Base-by-base conservation (phyloP, 2,329 filamentous ascomycete genomes). In the Leptosphaerulina australis region DNA sequence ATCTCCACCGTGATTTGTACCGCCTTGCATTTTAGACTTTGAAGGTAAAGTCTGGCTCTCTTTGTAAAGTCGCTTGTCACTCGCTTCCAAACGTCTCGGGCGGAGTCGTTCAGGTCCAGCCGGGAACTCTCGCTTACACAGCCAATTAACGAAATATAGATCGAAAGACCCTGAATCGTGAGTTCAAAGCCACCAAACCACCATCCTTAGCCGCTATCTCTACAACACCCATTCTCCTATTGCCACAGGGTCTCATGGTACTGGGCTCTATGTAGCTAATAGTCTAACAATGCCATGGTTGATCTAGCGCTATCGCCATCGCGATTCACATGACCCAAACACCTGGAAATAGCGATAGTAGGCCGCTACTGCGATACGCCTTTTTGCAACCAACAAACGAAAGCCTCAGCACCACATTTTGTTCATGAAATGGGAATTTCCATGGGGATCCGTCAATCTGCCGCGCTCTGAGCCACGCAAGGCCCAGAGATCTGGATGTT, bases 401-500 rank as follows among this genome's bases (percentile, higher is more conserved):
- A 17, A 22, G 22, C 5, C 14, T 20, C 26, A 34, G 9, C 15
- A 37, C 25, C 17, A 28, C 28, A 20, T 2, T 18, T 4, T 17
- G 18, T 34, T 50, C 39, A 24, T 31, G 28, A 33, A 50, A 18
- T 12, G 33, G 39, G 29, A 17, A 15, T 18, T 34, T 29, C 11
- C 24, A 39, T 24, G 34, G 46, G n/a, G n/a, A 31, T 38, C 33
- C 12, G 38, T 29, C 29, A 22, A 50, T 50, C 39, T 44, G 39
- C 39, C 39, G 34, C 24, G 40, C 21, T 40, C 22, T 34, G 39
- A 35, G 28, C 29, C 24, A 25, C 11, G 24, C 14, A 35, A 44
- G 47, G 35, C 34, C 40, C 47, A 36, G 29, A 17, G n/a, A 35
- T 50, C 40, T 50, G 35, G 38, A 33, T 31, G 34, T 18, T 18